phyloP scores from a whole-genome alignment of 345 rosid genomes.

The Theobroma cacao region DNA sequence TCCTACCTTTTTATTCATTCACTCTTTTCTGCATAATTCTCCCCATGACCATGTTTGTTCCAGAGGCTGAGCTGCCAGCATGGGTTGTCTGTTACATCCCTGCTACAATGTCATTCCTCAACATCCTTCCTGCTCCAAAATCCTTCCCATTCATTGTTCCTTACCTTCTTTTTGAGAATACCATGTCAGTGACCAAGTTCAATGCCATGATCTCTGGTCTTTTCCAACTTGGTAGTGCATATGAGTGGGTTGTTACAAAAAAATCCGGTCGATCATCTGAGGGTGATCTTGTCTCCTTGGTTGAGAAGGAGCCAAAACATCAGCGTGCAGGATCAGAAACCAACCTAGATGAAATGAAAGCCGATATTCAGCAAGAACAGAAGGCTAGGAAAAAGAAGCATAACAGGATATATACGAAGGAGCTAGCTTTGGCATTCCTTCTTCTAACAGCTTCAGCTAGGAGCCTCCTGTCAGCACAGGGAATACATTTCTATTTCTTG shows the following conservation, averaged over 20 bases:
- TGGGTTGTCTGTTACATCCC: slow-evolving; percentile 98
- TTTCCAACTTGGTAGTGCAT: slow-evolving; percentile 95
- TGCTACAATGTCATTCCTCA: slow-evolving; percentile 92
- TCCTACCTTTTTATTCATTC: slow-evolving; percentile 90
- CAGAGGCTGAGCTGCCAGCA: slow-evolving; percentile 85
- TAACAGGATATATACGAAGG: slow-evolving; percentile 82
- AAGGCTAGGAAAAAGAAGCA: slow-evolving; percentile 57
- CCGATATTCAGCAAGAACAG: slow-evolving; percentile 42
- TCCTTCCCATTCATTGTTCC: slow-evolving; percentile 96
- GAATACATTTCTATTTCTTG: slow-evolving; percentile 96
- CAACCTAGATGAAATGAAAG: slow-evolving; percentile 48
- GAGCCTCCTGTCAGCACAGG: slow-evolving; percentile 91
- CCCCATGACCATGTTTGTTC: slow-evolving; percentile 95
- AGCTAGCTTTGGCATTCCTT: slow-evolving; percentile 80
- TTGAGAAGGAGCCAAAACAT: slow-evolving; percentile 53
- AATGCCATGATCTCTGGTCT: slow-evolving; percentile 92
- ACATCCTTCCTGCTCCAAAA: slow-evolving; percentile 88
- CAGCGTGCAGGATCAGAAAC: slow-evolving; percentile 56
- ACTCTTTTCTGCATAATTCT: slow-evolving; percentile 92
- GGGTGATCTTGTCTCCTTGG: slow-evolving; percentile 72
- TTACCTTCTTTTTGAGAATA: slow-evolving; percentile 92
- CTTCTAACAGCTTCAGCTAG: slow-evolving; percentile 81
- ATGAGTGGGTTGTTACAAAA: slow-evolving; percentile 95
- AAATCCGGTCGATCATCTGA: slow-evolving; percentile 94
- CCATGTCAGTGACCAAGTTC: slow-evolving; percentile 97